Base-by-base conservation (phyloP, 768 basidiomycete genomes). In the Pulveroboletus ravenelii region DNA sequence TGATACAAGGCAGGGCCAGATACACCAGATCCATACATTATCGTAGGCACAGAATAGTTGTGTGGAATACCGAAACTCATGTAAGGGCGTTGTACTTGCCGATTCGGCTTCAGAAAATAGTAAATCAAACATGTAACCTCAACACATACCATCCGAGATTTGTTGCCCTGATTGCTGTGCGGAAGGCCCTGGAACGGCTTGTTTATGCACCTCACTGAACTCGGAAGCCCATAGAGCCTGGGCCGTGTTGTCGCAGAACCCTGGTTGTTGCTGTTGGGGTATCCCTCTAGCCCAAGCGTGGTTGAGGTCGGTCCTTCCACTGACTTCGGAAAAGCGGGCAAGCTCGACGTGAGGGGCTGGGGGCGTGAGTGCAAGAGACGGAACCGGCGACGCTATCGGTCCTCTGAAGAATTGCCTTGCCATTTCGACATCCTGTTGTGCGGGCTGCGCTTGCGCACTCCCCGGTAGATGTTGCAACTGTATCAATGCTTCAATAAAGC, bases 321-420 rank as follows among this genome's bases (percentile, higher is more conserved):
- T 59, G 41, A 35, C 64, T 46, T 53, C 69, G 39, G 31, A 46
- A 5, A 57, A 40, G 40, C 37, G 66, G 14, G 50, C 57, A 58
- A 71, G 56, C 35, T 74, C 72, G 1, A 59, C 62, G 23, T 67
- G 70, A 20, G 69, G 53, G 0, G 62, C 23, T 20, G 68, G 63
- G 36, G 70, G 63, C 2, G 67, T 66, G 32, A 71, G 54, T 29
- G 66, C 58, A 52, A 74, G 72, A 32, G 69, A 66, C 13, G 71
- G 71, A 10, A 57, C 63, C 27, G 65, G 57, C 1, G 66, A 61
- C 17, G 67, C 59, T 20, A 61, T 64, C 18, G 74, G 70, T 2
- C 71, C 64, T 52, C 84, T 78, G 61, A 93, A 93, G 66, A 93
- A 93, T 56, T 87, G 87, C 40, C 85, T 81, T 25, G 89, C 89